phyloP scores from a whole-genome alignment of 768 basidiomycete species.

The Cystobasidiopsis lactophilus region DNA sequence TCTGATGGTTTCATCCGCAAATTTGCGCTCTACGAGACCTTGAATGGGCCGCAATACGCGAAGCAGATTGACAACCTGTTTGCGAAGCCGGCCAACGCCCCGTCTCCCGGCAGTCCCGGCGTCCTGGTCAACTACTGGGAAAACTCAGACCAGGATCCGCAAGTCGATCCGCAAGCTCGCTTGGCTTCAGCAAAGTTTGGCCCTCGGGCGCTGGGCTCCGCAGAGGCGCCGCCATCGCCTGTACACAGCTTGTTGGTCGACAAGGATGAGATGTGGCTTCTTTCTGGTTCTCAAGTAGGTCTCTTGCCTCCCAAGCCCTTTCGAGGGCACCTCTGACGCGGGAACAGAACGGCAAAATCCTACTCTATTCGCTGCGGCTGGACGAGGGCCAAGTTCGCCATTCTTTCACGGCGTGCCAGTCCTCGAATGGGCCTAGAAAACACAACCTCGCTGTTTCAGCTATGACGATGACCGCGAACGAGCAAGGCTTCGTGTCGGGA shows the following conservation, averaged over 20 bases:
- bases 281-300: constrained; percentile 66
- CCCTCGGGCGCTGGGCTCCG: background rate
- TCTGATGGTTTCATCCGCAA: constrained; percentile 17
- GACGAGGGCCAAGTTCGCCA: constrained; percentile 61
- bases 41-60: constrained; percentile 13
- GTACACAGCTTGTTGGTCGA: constrained; percentile 84
- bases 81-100: background rate
- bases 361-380: constrained; percentile 78
- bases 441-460: constrained; percentile 53
- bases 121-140: constrained; percentile 18
- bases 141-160: constrained; percentile 14
- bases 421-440: constrained; percentile 3
- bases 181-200: constrained; percentile 10
- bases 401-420: constrained; percentile 43
- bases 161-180: background rate
- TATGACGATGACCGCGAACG: constrained; percentile 55
- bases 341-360: constrained; percentile 61
- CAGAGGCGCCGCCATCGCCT: constrained; percentile 25
- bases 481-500: constrained; percentile 69
- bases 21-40: constrained; percentile 12
- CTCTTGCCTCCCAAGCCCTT: constrained; percentile 8
- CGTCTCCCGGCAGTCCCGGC: background rate
- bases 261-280: constrained; percentile 74
- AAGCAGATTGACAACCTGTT: constrained; percentile 1
- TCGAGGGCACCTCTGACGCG: background rate